Evolutionary conservation across 2,329 filamentous ascomycete genomes (phyloP).

Genomic region (Talaromyces sp.): DNA sequence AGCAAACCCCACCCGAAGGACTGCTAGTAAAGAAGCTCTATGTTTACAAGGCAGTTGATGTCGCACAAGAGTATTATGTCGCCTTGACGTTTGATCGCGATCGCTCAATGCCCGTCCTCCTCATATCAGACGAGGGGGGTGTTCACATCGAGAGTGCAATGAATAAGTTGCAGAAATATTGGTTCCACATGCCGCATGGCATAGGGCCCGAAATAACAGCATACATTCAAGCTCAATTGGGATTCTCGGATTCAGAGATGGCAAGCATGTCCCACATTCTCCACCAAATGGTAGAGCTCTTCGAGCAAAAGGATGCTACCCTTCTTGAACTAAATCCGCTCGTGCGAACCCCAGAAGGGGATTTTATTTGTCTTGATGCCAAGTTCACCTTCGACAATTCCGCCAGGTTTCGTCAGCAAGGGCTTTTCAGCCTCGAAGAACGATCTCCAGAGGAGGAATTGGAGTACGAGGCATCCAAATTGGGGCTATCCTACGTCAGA

Average conservation of each 20-base stretch:
- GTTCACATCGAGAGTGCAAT: conserved; percentile 35
- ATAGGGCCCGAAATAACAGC: conserved; percentile 28
- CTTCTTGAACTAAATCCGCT: conserved; percentile 50
- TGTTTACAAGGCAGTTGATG: conserved; percentile 37
- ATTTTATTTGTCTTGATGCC: conserved; percentile 42
- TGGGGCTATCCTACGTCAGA: conserved; percentile 34
- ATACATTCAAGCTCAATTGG: conserved; percentile 26
- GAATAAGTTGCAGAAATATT: conserved; percentile 30
- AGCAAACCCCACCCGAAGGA: conserved; percentile 31
- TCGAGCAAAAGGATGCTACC: conserved; percentile 52
- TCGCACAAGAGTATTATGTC: conserved; percentile 45
- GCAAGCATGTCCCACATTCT: conserved; percentile 33
- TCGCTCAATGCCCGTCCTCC: conserved; percentile 41
- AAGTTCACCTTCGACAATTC: conserved; percentile 55
- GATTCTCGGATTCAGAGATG: conserved; percentile 31
- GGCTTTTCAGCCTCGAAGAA: conserved; percentile 45
- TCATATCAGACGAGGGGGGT: conserved; percentile 40
- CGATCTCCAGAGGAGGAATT: conserved; percentile 32
- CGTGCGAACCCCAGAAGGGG: conserved; percentile 28
- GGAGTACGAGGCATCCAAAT: conserved; percentile 39
- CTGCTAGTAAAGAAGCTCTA: conserved; percentile 39
- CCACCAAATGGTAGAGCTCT: conserved; percentile 36
- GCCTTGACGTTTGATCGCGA: conserved; percentile 50
- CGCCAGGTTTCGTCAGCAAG: conserved; percentile 46
- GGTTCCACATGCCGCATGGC: conserved; percentile 28